These are phyloP conservation scores for Cercophora newfieldiana DNA, from an alignment of 495 filamentous ascomycete species.

Conservation along the genomic window DNA sequence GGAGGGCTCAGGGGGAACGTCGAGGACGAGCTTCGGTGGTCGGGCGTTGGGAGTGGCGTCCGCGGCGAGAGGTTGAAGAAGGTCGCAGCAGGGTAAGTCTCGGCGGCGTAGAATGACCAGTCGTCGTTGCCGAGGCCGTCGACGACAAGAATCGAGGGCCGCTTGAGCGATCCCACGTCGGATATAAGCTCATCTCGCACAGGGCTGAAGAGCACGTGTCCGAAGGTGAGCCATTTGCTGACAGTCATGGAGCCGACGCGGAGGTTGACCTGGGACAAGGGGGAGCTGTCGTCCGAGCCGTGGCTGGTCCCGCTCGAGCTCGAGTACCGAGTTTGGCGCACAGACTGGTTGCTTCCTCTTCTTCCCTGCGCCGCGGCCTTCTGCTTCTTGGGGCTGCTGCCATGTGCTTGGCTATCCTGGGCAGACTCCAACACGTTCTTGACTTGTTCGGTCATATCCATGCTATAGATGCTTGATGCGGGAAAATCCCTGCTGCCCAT, in stretches of 20 bases:
- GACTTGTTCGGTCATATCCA: conserved; percentile 49
- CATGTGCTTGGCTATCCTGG: conserved; percentile 41
- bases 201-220: conserved; percentile 90
- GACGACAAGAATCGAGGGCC: conserved; percentile 76
- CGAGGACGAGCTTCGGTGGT: conserved; percentile 34
- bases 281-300: conserved; percentile 56
- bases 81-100: conserved; percentile 82
- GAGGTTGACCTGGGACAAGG: conserved; percentile 75
- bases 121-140: conserved; percentile 86
- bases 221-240: conserved; percentile 86
- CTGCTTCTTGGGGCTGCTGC: conserved; percentile 35
- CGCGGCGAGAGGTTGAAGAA: conserved; percentile 80
- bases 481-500: conserved; percentile 30
- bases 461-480: conserved; percentile 44
- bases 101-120: conserved; percentile 96
- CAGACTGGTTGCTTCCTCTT: conserved; percentile 38
- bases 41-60: conserved; percentile 39
- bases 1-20: conserved; percentile 61
- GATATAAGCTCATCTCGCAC: conserved; percentile 73
- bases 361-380: conserved; percentile 14
- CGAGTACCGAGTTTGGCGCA: conserved; percentile 44
- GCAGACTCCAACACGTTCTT: conserved; percentile 44
- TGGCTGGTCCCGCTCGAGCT: conserved; percentile 45
- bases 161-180: conserved; percentile 45
- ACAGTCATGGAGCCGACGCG: conserved; percentile 70